A percentile compares a stretch with the other conserved stretches of the same genome.
These are phyloP conservation scores for Camellia sinensis DNA, from an alignment of 148 eudicot genomes.

Conservation along the genomic window DNA sequence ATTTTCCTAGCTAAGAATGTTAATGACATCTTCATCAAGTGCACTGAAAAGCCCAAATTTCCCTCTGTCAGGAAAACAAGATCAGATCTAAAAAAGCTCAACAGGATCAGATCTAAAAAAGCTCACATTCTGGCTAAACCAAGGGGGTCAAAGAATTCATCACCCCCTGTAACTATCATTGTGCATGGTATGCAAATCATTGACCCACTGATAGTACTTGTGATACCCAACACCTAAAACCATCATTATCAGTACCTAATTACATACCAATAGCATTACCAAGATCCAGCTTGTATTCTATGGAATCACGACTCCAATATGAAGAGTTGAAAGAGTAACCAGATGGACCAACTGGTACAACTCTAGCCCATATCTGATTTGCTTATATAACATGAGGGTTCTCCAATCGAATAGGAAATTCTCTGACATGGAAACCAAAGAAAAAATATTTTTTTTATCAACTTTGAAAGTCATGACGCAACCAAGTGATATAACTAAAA, in stretches of 20 bases:
- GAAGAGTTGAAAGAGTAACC: constrained; percentile 86
- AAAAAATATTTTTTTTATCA: background rate
- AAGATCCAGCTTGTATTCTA: constrained; percentile 78
- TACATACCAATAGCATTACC: constrained; percentile 96
- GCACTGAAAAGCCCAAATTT: background rate
- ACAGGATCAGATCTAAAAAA: too few relatives aligned
- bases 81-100: too few relatives aligned
- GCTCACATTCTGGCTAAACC: too few relatives aligned
- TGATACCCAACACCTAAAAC: background rate
- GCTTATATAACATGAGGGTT: constrained; percentile 96
- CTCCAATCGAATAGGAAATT: constrained; percentile 87
- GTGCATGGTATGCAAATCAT: background rate
- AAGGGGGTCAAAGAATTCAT: too few relatives aligned
- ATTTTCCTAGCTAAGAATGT: background rate
- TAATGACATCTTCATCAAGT: background rate
- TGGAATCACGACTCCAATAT: constrained; percentile 69
- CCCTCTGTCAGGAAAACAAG: background rate
- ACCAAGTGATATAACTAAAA: background rate
- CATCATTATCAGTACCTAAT: background rate
- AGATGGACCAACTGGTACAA: constrained; percentile 86
- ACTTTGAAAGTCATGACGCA: background rate
- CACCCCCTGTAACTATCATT: too few relatives aligned
- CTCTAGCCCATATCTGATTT: constrained; percentile 94
- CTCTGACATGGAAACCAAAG: constrained; percentile 39
- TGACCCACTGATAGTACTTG: background rate